phyloP scores from a whole-genome alignment of 495 filamentous ascomycete genomes.

The Neurospora hispaniola region DNA sequence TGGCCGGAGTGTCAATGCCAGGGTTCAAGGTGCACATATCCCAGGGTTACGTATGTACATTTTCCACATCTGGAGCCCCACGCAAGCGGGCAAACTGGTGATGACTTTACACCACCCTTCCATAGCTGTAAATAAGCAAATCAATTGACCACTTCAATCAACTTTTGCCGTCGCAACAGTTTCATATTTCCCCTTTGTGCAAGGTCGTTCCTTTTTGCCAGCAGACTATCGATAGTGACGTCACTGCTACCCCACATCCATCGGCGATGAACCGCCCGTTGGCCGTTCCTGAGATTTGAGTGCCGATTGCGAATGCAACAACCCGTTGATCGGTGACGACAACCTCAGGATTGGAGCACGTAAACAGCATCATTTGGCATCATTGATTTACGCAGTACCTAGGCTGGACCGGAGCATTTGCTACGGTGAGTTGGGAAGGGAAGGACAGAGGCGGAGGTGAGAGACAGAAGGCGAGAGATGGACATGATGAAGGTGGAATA shows the following conservation, averaged over 20 bases:
- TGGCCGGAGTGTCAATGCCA: not conserved
- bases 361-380: too few species aligned
- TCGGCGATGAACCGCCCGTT: too few species aligned
- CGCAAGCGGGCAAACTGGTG: not conserved
- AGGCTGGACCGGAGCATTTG: too few species aligned
- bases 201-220: not conserved
- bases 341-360: too few species aligned
- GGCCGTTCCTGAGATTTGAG: too few species aligned
- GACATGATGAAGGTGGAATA: not conserved
- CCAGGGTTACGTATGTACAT: not conserved
- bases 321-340: too few species aligned
- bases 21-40: not conserved
- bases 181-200: not conserved
- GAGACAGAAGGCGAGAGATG: not conserved
- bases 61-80: not conserved
- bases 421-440: not conserved
- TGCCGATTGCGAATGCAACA: too few species aligned
- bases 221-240: not conserved
- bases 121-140: not conserved
- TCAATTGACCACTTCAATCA: too few species aligned
- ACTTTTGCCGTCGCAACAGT: not conserved
- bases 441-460: not conserved
- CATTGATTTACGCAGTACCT: too few species aligned
- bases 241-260: too few species aligned
- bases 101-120: not conserved